Conservation (phyloP, 1,284 basidiomycete species). For the Trichosporon faecale region DNA sequence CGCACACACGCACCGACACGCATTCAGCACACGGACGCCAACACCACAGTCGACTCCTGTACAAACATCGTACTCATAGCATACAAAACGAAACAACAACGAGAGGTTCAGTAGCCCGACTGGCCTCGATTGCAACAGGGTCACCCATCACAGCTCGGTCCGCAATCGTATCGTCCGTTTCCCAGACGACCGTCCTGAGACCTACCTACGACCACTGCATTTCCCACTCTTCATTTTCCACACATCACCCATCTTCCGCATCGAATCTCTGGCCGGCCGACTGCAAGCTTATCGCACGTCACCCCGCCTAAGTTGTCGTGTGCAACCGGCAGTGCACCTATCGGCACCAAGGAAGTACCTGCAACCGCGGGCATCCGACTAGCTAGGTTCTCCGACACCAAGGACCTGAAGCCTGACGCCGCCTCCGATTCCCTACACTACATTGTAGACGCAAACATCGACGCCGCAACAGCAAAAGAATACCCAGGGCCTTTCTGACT, state of each 20-base stretch:
- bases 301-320: neutral
- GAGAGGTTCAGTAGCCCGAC: neutral
- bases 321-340: neutral
- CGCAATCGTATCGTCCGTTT: constrained; percentile 10
- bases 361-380: neutral
- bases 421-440: neutral
- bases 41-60: neutral
- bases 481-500: neutral
- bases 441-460: neutral
- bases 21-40: neutral
- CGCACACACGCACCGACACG: constrained; percentile 9
- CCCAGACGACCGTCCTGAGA: constrained; percentile 6
- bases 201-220: neutral
- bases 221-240: neutral
- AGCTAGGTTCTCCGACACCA: neutral
- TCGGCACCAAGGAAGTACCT: neutral
- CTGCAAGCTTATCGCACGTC: neutral
- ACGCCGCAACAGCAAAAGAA: neutral
- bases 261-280: neutral
- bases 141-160: constrained; percentile 3
- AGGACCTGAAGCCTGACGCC: neutral
- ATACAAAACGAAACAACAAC: neutral
- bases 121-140: constrained; percentile 9
- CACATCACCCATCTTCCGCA: neutral
- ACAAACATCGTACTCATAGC: neutral